Base-by-base conservation (phyloP, 352 stramenopile species). In the Phytophthora pseudosyringae region DNA sequence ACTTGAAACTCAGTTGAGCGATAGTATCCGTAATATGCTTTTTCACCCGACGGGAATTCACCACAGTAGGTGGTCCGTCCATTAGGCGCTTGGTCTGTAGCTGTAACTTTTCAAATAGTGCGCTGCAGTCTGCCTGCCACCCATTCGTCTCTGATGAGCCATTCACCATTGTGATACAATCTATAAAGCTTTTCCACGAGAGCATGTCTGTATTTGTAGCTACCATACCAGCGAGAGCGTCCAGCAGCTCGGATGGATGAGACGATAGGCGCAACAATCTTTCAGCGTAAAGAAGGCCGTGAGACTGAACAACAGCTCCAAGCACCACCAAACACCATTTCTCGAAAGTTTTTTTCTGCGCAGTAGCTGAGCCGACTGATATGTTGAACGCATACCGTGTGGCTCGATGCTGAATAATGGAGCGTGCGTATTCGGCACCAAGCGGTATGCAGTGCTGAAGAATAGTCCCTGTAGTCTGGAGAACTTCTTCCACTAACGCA, bases 271-370 rank as follows among this genome's bases (percentile, higher is more conserved):
- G 28, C 21, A 76, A 32, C 0, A 76, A 33, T 5, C 49, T 67
- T 38, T 76, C 64, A 1, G 54, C 64, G 35, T 74, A 71, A 8
- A 65, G 48, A 31, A 69, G 45, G 1, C 64, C 64, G 29, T 74
- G 69, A 21, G 11, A 64, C 31, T 64, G 43, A 7, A 65, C 49
- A 5, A 59, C 18, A 31, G 48, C 25, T 11, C 35, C 52, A n/a
- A 76, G 18, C 9, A 76, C 33, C 21, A 40, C 26, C n/a, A 64
- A 21, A 38, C 56, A 76, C 64, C 69, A 76, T 11, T 49, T 53
- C 1, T 65, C 54, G 15, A 16, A 72, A 15, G 36, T 11, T 38
- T 29, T 49, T 15, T 28, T 67, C 2, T 59, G 33, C 16, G 9
- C 18, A n/a, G 15, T 38, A 15, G 12, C 5, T 56, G 39, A 9